Conservation (phyloP, 1,284 basidiomycete genomes). For the Caloboletus firmus region DNA sequence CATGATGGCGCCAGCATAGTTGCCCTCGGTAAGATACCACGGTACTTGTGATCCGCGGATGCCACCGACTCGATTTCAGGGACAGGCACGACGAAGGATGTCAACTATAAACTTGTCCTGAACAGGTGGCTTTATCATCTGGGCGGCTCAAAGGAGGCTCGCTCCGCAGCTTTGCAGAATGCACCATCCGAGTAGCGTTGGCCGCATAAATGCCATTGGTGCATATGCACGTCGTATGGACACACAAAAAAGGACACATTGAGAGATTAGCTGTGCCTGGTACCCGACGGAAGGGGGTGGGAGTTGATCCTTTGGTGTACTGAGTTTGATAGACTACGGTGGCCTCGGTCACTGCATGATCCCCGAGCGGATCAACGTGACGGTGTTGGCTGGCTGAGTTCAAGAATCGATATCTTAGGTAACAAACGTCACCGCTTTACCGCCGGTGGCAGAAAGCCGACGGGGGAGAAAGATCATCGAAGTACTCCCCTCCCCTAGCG, state of each 20-base stretch:
- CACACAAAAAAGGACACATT: background rate
- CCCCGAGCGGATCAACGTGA: background rate
- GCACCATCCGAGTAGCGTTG: background rate
- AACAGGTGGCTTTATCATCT: background rate
- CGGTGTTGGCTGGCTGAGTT: background rate
- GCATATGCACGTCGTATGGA: background rate
- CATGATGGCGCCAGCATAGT: background rate
- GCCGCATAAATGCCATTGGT: too few relatives aligned
- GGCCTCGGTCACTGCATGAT: background rate
- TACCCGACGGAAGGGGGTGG: background rate
- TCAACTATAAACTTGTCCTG: background rate
- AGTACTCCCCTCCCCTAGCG: background rate
- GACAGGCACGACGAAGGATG: background rate
- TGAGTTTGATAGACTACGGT: background rate
- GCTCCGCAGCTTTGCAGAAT: background rate
- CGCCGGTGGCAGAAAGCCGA: background rate
- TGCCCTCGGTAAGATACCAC: background rate
- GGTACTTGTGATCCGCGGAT: background rate
- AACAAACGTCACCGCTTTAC: conserved; percentile 1
- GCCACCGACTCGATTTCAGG: background rate
- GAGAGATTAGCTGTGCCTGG: background rate
- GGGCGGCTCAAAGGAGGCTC: background rate
- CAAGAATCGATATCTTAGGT: background rate
- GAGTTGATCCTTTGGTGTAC: background rate
- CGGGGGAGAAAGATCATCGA: too few relatives aligned